phyloP scores from a whole-genome alignment of 257 asterid species.

The Solanum microdontum region DNA sequence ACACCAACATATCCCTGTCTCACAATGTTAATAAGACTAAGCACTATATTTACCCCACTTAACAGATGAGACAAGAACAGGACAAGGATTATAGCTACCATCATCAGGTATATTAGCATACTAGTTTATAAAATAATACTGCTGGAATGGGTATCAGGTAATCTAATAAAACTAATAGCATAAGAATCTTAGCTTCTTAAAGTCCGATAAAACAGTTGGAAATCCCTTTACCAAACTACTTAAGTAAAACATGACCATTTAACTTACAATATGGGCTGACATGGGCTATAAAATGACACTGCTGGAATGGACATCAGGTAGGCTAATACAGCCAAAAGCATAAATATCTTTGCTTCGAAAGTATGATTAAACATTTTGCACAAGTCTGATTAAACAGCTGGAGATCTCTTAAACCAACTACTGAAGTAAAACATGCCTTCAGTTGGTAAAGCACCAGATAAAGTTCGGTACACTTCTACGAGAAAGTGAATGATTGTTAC shows the following conservation, averaged over 20 bases:
- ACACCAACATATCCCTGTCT: not conserved
- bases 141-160: not conserved
- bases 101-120: not conserved
- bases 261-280: not conserved
- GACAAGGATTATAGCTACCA: not conserved
- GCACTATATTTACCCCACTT: not conserved
- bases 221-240: not conserved
- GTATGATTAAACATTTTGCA: not conserved
- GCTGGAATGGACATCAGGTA: not conserved
- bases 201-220: not conserved
- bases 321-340: not conserved
- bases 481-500: not conserved
- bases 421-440: not conserved
- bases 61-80: not conserved
- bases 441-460: not conserved
- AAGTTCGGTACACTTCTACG: not conserved
- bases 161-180: not conserved
- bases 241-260: not conserved
- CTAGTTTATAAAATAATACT: not conserved
- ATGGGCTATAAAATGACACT: not conserved
- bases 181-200: not conserved
- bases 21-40: not conserved
- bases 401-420: not conserved
- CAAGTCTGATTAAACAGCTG: not conserved
- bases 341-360: not conserved